A percentile compares a stretch with the other conserved stretches of the same genome.
Conservation (phyloP, 2,329 filamentous ascomycete species). For the Cladosporium oxysporum region DNA sequence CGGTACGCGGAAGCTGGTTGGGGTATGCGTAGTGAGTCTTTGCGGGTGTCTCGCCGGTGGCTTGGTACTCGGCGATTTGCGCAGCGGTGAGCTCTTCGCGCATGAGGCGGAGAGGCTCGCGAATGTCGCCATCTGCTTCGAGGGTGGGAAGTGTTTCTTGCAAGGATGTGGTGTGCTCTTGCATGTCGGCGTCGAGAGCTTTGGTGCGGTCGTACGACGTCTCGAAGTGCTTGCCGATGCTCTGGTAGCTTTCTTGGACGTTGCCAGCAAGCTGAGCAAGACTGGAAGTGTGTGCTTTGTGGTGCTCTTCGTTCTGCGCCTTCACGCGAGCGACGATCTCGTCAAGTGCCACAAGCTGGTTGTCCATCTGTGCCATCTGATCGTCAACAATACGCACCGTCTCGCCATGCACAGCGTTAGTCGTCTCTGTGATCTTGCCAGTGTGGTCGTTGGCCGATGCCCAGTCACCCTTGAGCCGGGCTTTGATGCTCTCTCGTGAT, state of each 20-base stretch:
- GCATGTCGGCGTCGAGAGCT: slow-evolving; percentile 68
- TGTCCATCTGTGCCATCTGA: slow-evolving; percentile 82
- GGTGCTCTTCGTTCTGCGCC: slow-evolving; percentile 76
- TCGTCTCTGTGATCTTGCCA: slow-evolving; percentile 77
- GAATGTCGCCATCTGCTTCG: slow-evolving; percentile 55
- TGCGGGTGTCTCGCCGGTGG: slow-evolving; percentile 83
- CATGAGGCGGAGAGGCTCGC: slow-evolving; percentile 70
- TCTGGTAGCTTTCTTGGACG: slow-evolving; percentile 72
- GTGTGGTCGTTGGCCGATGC: slow-evolving; percentile 76
- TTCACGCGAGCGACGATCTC: slow-evolving; percentile 84
- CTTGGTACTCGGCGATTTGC: slow-evolving; percentile 73
- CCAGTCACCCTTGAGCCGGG: slow-evolving; percentile 84
- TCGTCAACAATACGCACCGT: slow-evolving; percentile 87
- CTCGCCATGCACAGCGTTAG: slow-evolving; percentile 84
- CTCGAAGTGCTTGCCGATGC: slow-evolving; percentile 69
- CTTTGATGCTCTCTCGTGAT: slow-evolving; percentile 77
- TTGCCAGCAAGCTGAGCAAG: slow-evolving; percentile 66
- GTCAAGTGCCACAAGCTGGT: slow-evolving; percentile 87
- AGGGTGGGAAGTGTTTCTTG: slow-evolving; percentile 64
- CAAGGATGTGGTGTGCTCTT: slow-evolving; percentile 56
- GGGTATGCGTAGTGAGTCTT: slow-evolving; percentile 82
- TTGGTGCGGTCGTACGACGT: slow-evolving; percentile 68
- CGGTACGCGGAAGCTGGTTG: slow-evolving; percentile 74
- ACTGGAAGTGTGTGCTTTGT: slow-evolving; percentile 67
- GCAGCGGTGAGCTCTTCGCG: slow-evolving; percentile 67